Evolutionary conservation across 1,284 basidiomycete species (phyloP).

Genomic region (Malassezia vespertilionis): DNA sequence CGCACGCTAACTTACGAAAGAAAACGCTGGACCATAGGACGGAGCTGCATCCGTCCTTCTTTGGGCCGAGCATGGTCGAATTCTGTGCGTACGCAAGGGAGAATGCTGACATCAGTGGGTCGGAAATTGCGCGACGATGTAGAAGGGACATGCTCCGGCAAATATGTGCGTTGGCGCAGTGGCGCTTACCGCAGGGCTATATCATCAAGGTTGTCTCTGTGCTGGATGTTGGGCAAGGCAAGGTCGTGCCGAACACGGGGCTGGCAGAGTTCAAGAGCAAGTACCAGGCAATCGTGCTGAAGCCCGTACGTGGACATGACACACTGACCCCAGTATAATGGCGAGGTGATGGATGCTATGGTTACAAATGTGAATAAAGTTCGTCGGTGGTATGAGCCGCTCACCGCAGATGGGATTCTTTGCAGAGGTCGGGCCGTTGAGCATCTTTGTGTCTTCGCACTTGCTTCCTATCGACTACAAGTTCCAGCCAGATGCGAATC

Average conservation of each 20-base stretch:
- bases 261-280: constrained; percentile 67
- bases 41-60: constrained; percentile 91
- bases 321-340: constrained; percentile 73
- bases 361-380: constrained; percentile 95
- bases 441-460: constrained; percentile 64
- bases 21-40: constrained; percentile 92
- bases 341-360: constrained; percentile 92
- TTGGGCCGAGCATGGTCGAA: constrained; percentile 85
- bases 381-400: constrained; percentile 32
- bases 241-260: constrained; percentile 80
- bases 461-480: constrained; percentile 58
- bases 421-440: constrained; percentile 74
- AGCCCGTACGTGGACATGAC: constrained; percentile 23
- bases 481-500: constrained; percentile 45
- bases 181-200: constrained; percentile 52
- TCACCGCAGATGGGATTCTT: constrained; percentile 83
- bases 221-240: constrained; percentile 47
- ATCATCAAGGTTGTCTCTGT: constrained; percentile 83
- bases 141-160: constrained; percentile 90
- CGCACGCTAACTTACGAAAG: not conserved
- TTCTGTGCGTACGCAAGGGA: constrained; percentile 52
- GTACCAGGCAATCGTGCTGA: constrained; percentile 44
- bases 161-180: constrained; percentile 56
- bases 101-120: constrained; percentile 52
- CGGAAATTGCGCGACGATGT: constrained; percentile 90